phyloP scores from a whole-genome alignment of 2,329 filamentous ascomycete species.

The Botryotinia globosa region DNA sequence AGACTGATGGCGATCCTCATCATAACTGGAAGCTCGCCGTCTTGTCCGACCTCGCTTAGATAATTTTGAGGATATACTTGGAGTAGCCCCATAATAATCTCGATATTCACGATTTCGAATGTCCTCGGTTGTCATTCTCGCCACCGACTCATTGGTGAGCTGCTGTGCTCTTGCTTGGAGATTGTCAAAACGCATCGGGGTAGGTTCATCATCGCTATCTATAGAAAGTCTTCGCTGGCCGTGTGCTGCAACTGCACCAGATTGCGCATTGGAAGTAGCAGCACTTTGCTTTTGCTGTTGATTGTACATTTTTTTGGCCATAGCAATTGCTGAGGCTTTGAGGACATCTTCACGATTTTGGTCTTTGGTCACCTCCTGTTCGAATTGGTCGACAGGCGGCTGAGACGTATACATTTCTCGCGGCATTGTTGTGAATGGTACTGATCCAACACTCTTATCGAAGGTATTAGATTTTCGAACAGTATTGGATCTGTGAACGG shows the following conservation, averaged over 20 bases:
- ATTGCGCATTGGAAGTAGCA: slow-evolving; percentile 33
- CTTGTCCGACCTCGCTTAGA: slow-evolving; percentile 56
- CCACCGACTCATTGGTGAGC: slow-evolving; percentile 77
- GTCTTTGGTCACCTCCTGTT: slow-evolving; percentile 62
- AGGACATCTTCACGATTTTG: slow-evolving; percentile 68
- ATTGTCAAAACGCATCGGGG: slow-evolving; percentile 55
- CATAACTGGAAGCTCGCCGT: slow-evolving; percentile 66
- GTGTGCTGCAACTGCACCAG: slow-evolving; percentile 37
- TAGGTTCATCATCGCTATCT: slow-evolving; percentile 40
- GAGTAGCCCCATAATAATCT: slow-evolving; percentile 65
- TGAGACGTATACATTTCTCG: slow-evolving; percentile 75
- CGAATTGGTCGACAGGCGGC: slow-evolving; percentile 59
- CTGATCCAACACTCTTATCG: slow-evolving; percentile 56
- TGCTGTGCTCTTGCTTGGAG: slow-evolving; percentile 86
- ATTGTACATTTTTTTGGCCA: slow-evolving; percentile 85
- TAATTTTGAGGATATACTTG: slow-evolving; percentile 49
- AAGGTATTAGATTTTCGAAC: slow-evolving; percentile 19
- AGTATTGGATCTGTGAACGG: slow-evolving; percentile 44
- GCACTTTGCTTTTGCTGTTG: slow-evolving; percentile 57
- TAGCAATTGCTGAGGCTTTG: slow-evolving; percentile 79
- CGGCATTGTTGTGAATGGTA: slow-evolving; percentile 64
- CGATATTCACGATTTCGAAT: slow-evolving; percentile 62
- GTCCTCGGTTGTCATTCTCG: slow-evolving; percentile 73
- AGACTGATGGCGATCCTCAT: slow-evolving; percentile 59
- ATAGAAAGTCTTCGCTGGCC: slow-evolving; percentile 38